Percentiles rank a stretch among this genome's conserved stretches.
phyloP scores from a whole-genome alignment of 129 eudicot genomes.

The Flaveria robusta region DNA sequence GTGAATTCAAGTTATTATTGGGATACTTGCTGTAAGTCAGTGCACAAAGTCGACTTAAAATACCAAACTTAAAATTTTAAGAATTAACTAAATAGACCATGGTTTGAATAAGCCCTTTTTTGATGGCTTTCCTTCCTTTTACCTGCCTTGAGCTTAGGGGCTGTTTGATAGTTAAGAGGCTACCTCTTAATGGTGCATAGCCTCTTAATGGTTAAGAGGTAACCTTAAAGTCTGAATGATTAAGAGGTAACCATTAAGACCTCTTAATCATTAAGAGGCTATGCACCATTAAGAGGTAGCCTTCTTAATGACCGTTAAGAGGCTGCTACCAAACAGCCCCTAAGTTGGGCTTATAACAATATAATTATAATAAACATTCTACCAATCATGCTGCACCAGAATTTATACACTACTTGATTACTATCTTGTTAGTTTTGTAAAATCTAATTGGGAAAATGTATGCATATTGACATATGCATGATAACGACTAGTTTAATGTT shows the following conservation, averaged over 20 bases:
- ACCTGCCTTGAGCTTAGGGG: background rate
- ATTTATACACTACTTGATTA: background rate
- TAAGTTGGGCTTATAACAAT: background rate
- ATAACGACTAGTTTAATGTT: background rate
- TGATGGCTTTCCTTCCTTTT: background rate
- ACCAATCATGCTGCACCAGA: background rate
- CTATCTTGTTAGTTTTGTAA: background rate
- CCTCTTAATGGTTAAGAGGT: too few species aligned
- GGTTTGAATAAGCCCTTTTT: background rate
- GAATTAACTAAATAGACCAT: background rate
- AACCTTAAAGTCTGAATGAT: too few species aligned
- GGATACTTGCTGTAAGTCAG: background rate
- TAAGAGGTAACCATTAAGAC: too few species aligned
- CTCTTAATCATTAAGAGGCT: too few species aligned
- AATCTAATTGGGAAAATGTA: background rate
- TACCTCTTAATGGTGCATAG: too few species aligned
- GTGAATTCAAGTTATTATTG: background rate
- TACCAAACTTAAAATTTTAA: background rate
- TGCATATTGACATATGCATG: background rate
- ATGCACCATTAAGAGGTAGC: too few species aligned
- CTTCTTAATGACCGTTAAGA: too few species aligned
- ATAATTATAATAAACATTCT: too few species aligned
- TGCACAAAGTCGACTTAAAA: background rate
- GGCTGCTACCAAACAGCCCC: too few species aligned
- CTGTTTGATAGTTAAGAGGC: too few species aligned